Base-by-base conservation (phyloP, 257 asterid species). In the Lantana camara region DNA sequence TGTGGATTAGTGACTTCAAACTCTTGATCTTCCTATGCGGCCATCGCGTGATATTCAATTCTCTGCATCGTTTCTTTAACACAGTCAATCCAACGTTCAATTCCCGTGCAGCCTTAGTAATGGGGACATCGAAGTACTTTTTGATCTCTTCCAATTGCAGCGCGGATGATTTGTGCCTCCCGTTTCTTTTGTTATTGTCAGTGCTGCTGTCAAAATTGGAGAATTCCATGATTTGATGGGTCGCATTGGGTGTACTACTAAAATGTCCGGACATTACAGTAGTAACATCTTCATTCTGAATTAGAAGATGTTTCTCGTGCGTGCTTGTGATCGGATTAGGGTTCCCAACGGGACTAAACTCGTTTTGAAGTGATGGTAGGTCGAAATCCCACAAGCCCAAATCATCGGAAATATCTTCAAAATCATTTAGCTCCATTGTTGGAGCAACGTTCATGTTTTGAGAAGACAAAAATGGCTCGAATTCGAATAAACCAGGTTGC, bases 1-100 rank as follows among this genome's bases (percentile, higher is more conserved):
- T 86, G 49, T 72, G 65, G 53, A 92, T 92, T n/a, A 92, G 88
- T n/a, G 87, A 84, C 32, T 78, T 69, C 81, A 92, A 73, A 77
- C 98, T 92, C 87, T 89, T 92, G 80, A 92, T 80, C 71, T 92
- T 89, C 3, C 98, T 71, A 38, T 87, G 98, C 9, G 98, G 97
- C 97, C 98, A 92, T 7, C 98, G 46, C 65, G 55, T 72, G 23
- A 92, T 87, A 51, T 82, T 87, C 2, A 92, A 66, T 75, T 89
- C 91, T 22, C 96, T 67, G 13, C 98, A 92, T 22, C 98, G 63
- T 63, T 89, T 92, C 87, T 92, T 89, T 76, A 92, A 44, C 0
- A 89, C 86, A 0, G 98, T 92, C 64, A 89, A 56, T 0, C 98
- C 97, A 1, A 92, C 97, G 13, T 87, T 80, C 67, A 92, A 16